Conservation (phyloP, 208 protist genomes). For the Wallacemonas collosoma region DNA sequence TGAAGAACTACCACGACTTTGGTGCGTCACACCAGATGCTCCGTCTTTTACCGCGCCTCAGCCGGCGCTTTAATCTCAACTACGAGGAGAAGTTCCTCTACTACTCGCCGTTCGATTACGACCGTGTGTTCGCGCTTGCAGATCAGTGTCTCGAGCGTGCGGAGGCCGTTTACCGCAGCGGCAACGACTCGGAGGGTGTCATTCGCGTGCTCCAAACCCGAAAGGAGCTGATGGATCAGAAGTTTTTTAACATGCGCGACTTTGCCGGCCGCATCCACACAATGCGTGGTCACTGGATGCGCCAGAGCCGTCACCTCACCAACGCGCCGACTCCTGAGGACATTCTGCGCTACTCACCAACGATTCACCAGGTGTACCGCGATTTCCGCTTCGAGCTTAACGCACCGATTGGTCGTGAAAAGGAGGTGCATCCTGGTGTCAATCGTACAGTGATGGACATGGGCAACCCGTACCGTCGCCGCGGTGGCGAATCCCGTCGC, state of each 20-base stretch:
- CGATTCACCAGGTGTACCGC: constrained; percentile 88
- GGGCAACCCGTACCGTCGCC: constrained; percentile 81
- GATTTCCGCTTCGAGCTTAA: constrained; percentile 90
- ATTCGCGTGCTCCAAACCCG: constrained; percentile 79
- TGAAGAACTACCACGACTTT: constrained; percentile 76
- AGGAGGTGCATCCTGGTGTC: constrained; percentile 78
- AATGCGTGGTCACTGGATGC: constrained; percentile 89
- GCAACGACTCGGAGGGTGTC: constrained; percentile 46
- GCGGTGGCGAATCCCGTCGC: constrained; percentile 40
- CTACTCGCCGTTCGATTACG: constrained; percentile 89
- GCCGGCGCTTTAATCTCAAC: constrained; percentile 86
- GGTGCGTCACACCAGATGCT: constrained; percentile 89
- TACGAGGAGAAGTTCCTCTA: constrained; percentile 90
- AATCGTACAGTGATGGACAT: constrained; percentile 82
- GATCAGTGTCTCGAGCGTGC: constrained; percentile 86
- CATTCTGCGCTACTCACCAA: constrained; percentile 85
- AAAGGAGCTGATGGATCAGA: constrained; percentile 86
- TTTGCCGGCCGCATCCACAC: constrained; percentile 90
- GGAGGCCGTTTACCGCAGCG: constrained; percentile 50
- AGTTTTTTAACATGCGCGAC: constrained; percentile 92
- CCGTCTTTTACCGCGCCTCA: constrained; percentile 76
- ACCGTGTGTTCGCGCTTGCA: constrained; percentile 81
- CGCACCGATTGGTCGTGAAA: constrained; percentile 82
- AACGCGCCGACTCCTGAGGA: constrained; percentile 89
- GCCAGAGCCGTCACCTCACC: constrained; percentile 66